phyloP scores from a whole-genome alignment of 257 asterid genomes.

The Scutellaria barbata region DNA sequence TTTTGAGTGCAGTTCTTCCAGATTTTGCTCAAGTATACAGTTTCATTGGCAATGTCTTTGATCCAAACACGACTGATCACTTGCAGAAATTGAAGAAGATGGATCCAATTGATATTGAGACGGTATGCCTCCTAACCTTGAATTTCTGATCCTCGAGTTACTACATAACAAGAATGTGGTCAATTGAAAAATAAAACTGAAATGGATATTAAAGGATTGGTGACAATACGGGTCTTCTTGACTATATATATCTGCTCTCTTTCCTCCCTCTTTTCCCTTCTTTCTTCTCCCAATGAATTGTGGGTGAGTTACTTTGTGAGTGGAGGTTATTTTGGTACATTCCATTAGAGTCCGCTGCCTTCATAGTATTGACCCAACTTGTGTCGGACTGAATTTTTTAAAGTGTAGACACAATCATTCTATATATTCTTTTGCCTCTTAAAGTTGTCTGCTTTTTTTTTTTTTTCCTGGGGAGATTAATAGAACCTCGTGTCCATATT shows the following conservation, averaged over 20 bases:
- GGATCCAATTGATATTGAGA: conserved; percentile 95
- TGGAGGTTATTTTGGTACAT: conserved; percentile 9
- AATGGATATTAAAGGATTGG: conserved; percentile 21
- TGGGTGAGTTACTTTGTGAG: conserved; percentile 12
- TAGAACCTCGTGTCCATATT: conserved; percentile 2
- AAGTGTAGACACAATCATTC: neutral
- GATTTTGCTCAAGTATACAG: conserved; percentile 90
- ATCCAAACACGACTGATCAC: conserved; percentile 75
- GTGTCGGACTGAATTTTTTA: neutral
- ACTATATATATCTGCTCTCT: neutral
- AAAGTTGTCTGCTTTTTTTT: neutral
- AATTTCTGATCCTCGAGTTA: conserved; percentile 20
- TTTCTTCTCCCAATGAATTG: neutral
- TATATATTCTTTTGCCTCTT: neutral
- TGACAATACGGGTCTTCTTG: neutral
- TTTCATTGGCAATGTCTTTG: conserved; percentile 93
- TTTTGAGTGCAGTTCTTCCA: conserved; percentile 76
- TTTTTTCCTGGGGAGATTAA: neutral
- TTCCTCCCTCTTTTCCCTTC: no score
- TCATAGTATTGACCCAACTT: neutral
- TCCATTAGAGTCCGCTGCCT: neutral
- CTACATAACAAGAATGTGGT: conserved; percentile 8
- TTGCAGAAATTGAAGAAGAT: conserved; percentile 79
- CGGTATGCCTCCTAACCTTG: conserved; percentile 63
- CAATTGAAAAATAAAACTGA: conserved; percentile 6